These are phyloP conservation scores for Amorphotheca resinae DNA, from an alignment of 495 filamentous ascomycete species.

Conservation along the genomic window DNA sequence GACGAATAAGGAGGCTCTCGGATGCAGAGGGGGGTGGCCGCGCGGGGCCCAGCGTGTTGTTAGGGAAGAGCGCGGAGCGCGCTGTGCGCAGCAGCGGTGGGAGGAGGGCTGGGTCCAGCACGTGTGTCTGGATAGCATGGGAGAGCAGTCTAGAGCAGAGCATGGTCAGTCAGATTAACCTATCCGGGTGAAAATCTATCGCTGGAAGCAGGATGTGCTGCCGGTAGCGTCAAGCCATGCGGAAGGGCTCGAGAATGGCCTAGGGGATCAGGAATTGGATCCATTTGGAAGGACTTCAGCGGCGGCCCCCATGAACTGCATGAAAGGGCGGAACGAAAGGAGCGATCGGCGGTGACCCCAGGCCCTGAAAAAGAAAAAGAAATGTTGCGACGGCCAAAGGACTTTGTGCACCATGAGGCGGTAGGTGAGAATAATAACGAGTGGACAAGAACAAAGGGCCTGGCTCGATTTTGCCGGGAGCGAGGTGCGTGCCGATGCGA, in stretches of 20 bases:
- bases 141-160: slow-evolving; percentile 55
- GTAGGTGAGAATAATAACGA: slow-evolving; percentile 6
- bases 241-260: background rate
- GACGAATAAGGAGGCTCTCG: slow-evolving; percentile 35
- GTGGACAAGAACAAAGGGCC: slow-evolving; percentile 5
- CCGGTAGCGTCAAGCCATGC: background rate
- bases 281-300: background rate
- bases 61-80: slow-evolving; percentile 66
- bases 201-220: background rate
- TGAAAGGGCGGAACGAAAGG: background rate
- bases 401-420: slow-evolving; percentile 1
- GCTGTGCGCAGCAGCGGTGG: slow-evolving; percentile 60
- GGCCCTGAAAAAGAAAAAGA: background rate
- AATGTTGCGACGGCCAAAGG: background rate
- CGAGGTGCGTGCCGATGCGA: slow-evolving; percentile 21
- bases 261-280: too few relatives aligned
- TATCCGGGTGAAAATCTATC: background rate
- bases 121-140: slow-evolving; percentile 48
- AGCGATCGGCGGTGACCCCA: background rate
- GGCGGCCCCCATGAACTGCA: background rate
- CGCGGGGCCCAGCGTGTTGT: slow-evolving; percentile 46
- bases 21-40: slow-evolving; percentile 34
- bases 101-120: slow-evolving; percentile 55
- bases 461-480: slow-evolving; percentile 9
- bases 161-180: slow-evolving; percentile 7